A percentile compares a stretch with the other conserved stretches of the same genome.
phyloP scores from a whole-genome alignment of 805 yeast genomes.

The Kodamaea lidongshanica region DNA sequence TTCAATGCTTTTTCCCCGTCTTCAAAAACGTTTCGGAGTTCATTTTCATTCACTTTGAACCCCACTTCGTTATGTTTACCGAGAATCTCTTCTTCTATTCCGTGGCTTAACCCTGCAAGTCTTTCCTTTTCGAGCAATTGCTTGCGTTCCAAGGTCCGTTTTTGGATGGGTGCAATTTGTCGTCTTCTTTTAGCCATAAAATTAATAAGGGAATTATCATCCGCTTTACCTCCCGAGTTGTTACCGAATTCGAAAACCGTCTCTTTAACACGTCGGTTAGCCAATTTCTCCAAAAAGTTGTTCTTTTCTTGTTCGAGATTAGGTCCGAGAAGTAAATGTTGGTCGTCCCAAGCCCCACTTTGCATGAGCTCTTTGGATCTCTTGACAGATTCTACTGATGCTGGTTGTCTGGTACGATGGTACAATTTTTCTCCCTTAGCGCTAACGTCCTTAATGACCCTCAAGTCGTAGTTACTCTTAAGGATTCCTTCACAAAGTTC shows the following conservation, averaged over 20 bases:
- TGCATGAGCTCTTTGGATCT: slow-evolving; percentile 72
- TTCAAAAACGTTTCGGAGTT: slow-evolving; percentile 43
- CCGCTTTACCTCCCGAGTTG: slow-evolving; percentile 37
- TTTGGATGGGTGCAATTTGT: slow-evolving; percentile 84
- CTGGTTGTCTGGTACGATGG: slow-evolving; percentile 76
- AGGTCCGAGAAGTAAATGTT: slow-evolving; percentile 71
- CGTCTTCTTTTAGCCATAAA: slow-evolving; percentile 82
- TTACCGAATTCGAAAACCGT: slow-evolving; percentile 85
- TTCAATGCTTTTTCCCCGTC: slow-evolving; percentile 42
- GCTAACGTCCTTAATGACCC: slow-evolving; percentile 62
- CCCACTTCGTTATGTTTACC: slow-evolving; percentile 41
- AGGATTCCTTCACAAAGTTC: slow-evolving; percentile 65
- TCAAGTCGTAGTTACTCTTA: slow-evolving; percentile 60
- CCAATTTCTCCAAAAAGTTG: slow-evolving; percentile 62
- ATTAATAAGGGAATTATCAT: slow-evolving; percentile 63
- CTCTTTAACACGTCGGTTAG: slow-evolving; percentile 67
- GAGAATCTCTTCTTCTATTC: slow-evolving; percentile 67
- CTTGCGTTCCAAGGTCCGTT: slow-evolving; percentile 64
- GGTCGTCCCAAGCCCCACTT: slow-evolving; percentile 80
- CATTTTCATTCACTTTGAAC: slow-evolving; percentile 41
- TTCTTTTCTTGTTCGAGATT: slow-evolving; percentile 71
- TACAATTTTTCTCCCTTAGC: slow-evolving; percentile 83
- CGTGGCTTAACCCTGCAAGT: slow-evolving; percentile 65
- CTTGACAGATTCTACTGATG: slow-evolving; percentile 80
- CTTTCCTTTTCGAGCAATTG: slow-evolving; percentile 68